Evolutionary conservation across 305 asterid genomes (phyloP).

Genomic region (Salvia sclarea): DNA sequence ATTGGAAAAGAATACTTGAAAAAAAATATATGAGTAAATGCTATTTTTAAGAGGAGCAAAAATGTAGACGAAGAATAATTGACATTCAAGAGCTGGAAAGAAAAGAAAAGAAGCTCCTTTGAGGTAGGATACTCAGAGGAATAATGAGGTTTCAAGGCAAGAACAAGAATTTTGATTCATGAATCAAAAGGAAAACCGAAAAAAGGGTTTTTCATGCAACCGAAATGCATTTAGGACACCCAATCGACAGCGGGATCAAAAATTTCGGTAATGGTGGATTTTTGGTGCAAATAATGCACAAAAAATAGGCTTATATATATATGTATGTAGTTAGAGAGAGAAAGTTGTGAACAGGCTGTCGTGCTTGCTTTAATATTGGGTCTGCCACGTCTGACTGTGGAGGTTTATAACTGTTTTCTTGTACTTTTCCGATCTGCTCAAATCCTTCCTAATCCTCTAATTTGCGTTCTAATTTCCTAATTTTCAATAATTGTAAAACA

Average conservation of each 20-base stretch:
- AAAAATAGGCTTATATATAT: background rate
- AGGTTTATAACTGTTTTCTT: constrained; percentile 29
- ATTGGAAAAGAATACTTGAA: constrained; percentile 16
- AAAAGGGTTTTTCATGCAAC: constrained; percentile 14
- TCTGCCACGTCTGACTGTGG: constrained; percentile 35
- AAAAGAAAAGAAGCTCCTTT: constrained; percentile 49
- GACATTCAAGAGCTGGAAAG: constrained; percentile 31
- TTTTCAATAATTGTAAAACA: no score
- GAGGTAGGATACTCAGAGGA: constrained; percentile 18
- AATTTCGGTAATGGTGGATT: constrained; percentile 5
- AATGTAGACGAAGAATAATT: constrained; percentile 33
- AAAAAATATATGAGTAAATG: constrained; percentile 18
- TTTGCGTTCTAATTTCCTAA: background rate
- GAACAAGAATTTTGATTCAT: constrained; percentile 20
- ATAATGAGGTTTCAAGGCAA: constrained; percentile 30
- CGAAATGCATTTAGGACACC: constrained; percentile 18
- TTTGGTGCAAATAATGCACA: background rate
- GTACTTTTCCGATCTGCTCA: constrained; percentile 12
- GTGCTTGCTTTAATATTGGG: background rate
- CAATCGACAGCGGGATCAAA: constrained; percentile 36
- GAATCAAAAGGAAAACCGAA: background rate
- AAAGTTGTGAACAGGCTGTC: constrained; percentile 34
- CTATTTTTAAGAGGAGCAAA: constrained; percentile 34
- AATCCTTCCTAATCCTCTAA: background rate
- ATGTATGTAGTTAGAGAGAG: constrained; percentile 18